Evolutionary conservation across 2,329 filamentous ascomycete genomes (phyloP), one percentile per base, ranked within the genome.

Genomic region (Raffaelea deltoideospora): DNA sequence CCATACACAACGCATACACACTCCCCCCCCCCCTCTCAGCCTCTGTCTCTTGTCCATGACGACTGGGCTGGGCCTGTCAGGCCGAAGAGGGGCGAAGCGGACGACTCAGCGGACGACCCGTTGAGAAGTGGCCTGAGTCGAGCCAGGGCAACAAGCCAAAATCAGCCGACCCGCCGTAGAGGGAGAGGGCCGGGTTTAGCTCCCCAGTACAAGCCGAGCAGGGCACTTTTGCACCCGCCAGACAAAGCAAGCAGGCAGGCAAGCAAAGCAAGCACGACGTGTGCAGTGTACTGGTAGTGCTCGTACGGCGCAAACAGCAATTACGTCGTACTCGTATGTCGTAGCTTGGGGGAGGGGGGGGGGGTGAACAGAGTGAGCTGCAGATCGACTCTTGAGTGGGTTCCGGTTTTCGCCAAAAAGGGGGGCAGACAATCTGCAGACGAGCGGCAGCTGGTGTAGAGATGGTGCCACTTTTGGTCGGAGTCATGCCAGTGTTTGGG

Each of bases 91-190:
- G 34, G 36, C 35, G 23, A 3, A 37, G 34, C 45, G 34, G 41
- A 44, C 34, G 43, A 40, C 39, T 41, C 46, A 47, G 43, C 44
- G 43, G n/a, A n/a, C n/a, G n/a, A n/a, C n/a, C n/a, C n/a, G n/a
- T n/a, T 41, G 43, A 43, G 44, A 52, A 51, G 52, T 53, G 50
- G 51, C 40, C 47, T 50, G 52, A 54, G 52, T 40, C 31, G 34
- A 24, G 40, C 38, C 43, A 40, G 45, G 37, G 39, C 44, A 43
- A 32, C 40, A 33, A 45, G 42, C 41, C 39, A 36, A 46, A 47
- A 49, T 53, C 50, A 48, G 51, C 50, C 51, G 48, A 53, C 51
- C 36, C n/a, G n/a, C n/a, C n/a, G n/a, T n/a, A n/a, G n/a, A n/a
- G n/a, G n/a, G n/a, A n/a, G n/a, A n/a, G n/a, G n/a, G n/a, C n/a